Evolutionary conservation across 352 stramenopile genomes (phyloP).

Genomic region (Globisporangium acanthophoron): DNA sequence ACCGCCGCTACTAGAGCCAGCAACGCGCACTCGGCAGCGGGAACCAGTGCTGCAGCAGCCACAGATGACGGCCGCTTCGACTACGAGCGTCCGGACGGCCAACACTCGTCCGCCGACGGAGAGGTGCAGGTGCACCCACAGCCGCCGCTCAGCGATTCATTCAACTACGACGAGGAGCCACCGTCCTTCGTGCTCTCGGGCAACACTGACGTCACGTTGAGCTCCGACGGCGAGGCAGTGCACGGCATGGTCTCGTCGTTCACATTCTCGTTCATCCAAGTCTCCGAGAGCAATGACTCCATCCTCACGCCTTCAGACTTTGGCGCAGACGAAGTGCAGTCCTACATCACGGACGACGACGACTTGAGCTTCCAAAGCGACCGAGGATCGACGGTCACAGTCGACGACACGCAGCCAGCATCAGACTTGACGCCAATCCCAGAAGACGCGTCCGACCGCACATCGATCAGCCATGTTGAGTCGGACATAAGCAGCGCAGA

Average conservation of each 20-base stretch:
- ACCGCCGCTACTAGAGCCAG: background rate
- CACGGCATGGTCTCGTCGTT: slow-evolving; percentile 52
- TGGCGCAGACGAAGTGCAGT: slow-evolving; percentile 5
- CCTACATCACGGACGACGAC: slow-evolving; percentile 4
- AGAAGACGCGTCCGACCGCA: slow-evolving; percentile 19
- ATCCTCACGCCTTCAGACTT: slow-evolving; percentile 13
- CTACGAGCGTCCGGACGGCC: slow-evolving; percentile 1
- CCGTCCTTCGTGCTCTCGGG: slow-evolving; percentile 46
- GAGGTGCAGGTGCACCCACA: slow-evolving; percentile 17
- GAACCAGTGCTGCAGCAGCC: background rate
- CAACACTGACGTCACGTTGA: slow-evolving; percentile 34
- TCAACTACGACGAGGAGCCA: slow-evolving; percentile 29
- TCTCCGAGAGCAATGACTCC: slow-evolving; percentile 32
- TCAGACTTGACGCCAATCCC: slow-evolving; percentile 25
- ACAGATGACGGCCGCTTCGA: slow-evolving; percentile 4
- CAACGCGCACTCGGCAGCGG: background rate
- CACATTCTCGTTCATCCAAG: slow-evolving; percentile 71
- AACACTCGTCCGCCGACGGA: slow-evolving; percentile 1
- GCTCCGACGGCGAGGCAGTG: slow-evolving; percentile 52
- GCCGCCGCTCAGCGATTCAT: slow-evolving; percentile 16
- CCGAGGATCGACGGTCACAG: slow-evolving; percentile 3
- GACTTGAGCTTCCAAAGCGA: slow-evolving; percentile 2
- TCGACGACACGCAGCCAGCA: slow-evolving; percentile 16
- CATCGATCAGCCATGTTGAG: slow-evolving; percentile 3
- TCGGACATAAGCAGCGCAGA: background rate